Percentiles rank a stretch among this genome's conserved stretches.
Evolutionary conservation across 1,284 basidiomycete genomes (phyloP).

Genomic region (Clitocybe nebularis): DNA sequence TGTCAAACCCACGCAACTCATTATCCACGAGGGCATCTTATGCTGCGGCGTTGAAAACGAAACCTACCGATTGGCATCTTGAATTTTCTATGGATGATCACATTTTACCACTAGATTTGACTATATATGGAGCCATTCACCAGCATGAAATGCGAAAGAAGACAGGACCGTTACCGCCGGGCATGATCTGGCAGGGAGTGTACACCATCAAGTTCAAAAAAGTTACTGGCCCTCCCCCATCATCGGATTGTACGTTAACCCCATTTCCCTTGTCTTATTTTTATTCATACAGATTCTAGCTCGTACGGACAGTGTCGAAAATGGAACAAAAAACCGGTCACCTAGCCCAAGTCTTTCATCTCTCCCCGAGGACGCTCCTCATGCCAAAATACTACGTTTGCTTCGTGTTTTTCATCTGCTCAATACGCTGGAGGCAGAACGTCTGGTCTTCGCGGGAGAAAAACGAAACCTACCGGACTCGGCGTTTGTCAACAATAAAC

Average conservation of each 20-base stretch:
- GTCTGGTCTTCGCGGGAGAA: slow-evolving; percentile 42
- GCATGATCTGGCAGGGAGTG: slow-evolving; percentile 83
- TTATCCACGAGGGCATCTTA: slow-evolving; percentile 70
- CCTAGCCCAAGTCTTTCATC: slow-evolving; percentile 66
- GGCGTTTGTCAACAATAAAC: slow-evolving; percentile 95
- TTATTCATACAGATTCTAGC: slow-evolving; percentile 21
- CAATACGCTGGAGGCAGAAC: slow-evolving; percentile 62
- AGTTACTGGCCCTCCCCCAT: slow-evolving; percentile 76
- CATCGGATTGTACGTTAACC: slow-evolving; percentile 51
- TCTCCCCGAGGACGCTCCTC: slow-evolving; percentile 80
- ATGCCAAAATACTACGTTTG: slow-evolving; percentile 88
- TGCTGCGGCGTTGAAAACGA: slow-evolving; percentile 88
- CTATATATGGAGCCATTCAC: slow-evolving; percentile 95
- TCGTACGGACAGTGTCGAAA: slow-evolving; percentile 38
- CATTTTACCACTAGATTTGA: slow-evolving; percentile 79
- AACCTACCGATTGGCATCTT: slow-evolving; percentile 94
- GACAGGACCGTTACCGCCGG: slow-evolving; percentile 53
- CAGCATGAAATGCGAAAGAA: slow-evolving; percentile 79
- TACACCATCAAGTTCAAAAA: slow-evolving; percentile 94
- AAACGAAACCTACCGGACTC: slow-evolving; percentile 65
- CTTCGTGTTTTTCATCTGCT: slow-evolving; percentile 86
- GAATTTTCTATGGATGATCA: slow-evolving; percentile 93
- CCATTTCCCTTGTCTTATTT: background rate
- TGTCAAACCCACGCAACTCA: slow-evolving; percentile 32
- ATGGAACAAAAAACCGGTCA: slow-evolving; percentile 49